A percentile compares a stretch with the other conserved stretches of the same genome.
phyloP scores from a whole-genome alignment of 352 stramenopile genomes.

The Phytopythium vexans region DNA sequence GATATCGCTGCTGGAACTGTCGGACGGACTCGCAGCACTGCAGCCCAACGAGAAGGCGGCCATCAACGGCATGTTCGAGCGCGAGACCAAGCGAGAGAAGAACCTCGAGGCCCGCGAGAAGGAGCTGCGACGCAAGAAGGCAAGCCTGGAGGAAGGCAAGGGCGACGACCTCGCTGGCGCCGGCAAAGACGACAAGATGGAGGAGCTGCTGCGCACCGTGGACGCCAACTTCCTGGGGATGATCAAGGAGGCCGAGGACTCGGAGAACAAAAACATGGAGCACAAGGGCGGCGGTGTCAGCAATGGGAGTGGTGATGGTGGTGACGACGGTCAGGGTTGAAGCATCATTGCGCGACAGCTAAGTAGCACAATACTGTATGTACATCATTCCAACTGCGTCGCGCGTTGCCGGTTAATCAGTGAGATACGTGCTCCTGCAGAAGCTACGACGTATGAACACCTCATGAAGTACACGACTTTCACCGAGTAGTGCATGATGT shows the following conservation, averaged over 20 bases:
- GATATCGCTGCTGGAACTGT: conserved; percentile 96
- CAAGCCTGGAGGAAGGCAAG: conserved; percentile 79
- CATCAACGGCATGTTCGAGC: conserved; percentile 96
- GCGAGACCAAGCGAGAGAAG: conserved; percentile 96
- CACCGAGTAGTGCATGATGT: no score
- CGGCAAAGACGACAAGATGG: conserved; percentile 92
- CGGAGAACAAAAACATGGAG: conserved; percentile 88
- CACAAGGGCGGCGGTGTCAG: conserved; percentile 41
- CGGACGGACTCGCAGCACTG: conserved; percentile 86
- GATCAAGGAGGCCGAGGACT: conserved; percentile 95
- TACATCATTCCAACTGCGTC: no score
- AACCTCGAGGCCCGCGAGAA: conserved; percentile 91
- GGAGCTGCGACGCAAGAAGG: conserved; percentile 83
- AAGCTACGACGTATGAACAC: no score
- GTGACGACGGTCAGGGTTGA: not conserved
- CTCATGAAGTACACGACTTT: no score
- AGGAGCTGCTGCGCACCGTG: conserved; percentile 90
- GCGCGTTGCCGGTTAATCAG: no score
- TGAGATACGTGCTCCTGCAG: no score
- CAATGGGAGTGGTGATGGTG: conserved; percentile 17
- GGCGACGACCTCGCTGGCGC: conserved; percentile 52
- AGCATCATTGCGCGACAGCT: no score
- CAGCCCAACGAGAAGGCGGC: conserved; percentile 93
- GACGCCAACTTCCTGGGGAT: conserved; percentile 94
- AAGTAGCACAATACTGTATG: no score